Conservation (phyloP, 345 rosid genomes). For the Ceriops zippeliana region DNA sequence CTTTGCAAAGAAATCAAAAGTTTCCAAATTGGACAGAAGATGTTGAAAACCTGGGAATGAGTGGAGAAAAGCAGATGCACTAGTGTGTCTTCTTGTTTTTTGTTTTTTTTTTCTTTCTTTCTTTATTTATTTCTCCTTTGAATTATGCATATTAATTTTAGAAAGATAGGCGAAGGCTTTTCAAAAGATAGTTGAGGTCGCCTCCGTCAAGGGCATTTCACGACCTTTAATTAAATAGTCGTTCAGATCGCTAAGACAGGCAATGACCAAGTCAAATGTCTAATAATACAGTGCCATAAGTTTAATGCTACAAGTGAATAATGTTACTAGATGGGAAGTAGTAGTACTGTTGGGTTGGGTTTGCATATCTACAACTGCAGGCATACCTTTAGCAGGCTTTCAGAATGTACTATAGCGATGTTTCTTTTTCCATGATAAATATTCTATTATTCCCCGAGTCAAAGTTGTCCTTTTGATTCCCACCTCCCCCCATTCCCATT, state of each 20-base stretch:
- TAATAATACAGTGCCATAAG: neutral
- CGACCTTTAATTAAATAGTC: neutral
- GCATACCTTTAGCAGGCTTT: constrained; percentile 30
- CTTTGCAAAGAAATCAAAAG: constrained; percentile 7
- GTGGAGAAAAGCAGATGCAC: constrained; percentile 12
- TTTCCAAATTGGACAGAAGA: constrained; percentile 2
- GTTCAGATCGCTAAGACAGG: too few species aligned
- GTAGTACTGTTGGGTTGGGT: constrained; percentile 15
- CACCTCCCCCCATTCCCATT: too few species aligned
- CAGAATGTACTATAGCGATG: constrained; percentile 14
- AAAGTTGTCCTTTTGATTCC: constrained; percentile 43
- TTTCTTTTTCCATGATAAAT: constrained; percentile 21
- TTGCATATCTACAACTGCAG: constrained; percentile 1
- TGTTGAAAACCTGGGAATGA: constrained; percentile 11
- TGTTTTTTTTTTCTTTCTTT: neutral
- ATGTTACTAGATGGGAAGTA: neutral
- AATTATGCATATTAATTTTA: constrained; percentile 23
- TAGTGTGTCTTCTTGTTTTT: constrained; percentile 6
- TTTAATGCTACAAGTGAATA: neutral
- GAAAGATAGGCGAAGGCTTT: constrained; percentile 31
- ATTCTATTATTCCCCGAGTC: constrained; percentile 45
- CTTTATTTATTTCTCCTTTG: neutral
- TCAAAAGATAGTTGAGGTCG: constrained; percentile 33
- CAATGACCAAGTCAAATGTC: constrained; percentile 13
- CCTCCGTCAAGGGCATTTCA: constrained; percentile 22